These are phyloP conservation scores for Geosmithia morbida DNA, from an alignment of 2,329 filamentous ascomycete species.

Conservation along the genomic window DNA sequence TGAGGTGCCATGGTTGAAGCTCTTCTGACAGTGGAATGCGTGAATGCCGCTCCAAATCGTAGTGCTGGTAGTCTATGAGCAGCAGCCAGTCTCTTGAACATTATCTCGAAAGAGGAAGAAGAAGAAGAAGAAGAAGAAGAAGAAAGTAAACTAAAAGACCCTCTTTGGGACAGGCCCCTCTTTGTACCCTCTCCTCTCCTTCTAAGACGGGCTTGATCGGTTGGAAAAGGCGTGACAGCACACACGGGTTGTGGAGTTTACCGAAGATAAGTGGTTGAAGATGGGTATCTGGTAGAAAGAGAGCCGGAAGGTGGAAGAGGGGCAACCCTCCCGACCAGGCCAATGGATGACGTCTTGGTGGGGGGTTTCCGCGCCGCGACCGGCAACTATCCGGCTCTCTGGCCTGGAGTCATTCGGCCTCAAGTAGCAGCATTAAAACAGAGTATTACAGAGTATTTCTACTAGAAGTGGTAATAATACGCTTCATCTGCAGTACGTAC, in stretches of 20 bases:
- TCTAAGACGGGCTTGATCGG: neutral
- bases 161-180: neutral
- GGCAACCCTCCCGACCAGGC: neutral
- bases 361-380: neutral
- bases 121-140: neutral
- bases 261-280: too few relatives aligned
- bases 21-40: constrained; percentile 12
- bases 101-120: neutral
- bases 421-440: too few relatives aligned
- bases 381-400: neutral
- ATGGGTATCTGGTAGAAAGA: neutral
- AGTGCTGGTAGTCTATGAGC: neutral
- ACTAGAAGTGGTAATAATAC: too few relatives aligned
- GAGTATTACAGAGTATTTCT: too few relatives aligned
- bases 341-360: neutral
- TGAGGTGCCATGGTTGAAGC: constrained; percentile 33
- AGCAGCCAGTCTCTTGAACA: neutral
- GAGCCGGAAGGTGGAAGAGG: neutral
- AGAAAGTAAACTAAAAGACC: neutral
- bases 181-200: neutral
- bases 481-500: too few relatives aligned
- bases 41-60: neutral
- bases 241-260: neutral
- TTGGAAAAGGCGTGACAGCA: neutral
- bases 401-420: neutral